Evolutionary conservation across 2,329 filamentous ascomycete species (phyloP).

Genomic region (Byssothecium circinans): DNA sequence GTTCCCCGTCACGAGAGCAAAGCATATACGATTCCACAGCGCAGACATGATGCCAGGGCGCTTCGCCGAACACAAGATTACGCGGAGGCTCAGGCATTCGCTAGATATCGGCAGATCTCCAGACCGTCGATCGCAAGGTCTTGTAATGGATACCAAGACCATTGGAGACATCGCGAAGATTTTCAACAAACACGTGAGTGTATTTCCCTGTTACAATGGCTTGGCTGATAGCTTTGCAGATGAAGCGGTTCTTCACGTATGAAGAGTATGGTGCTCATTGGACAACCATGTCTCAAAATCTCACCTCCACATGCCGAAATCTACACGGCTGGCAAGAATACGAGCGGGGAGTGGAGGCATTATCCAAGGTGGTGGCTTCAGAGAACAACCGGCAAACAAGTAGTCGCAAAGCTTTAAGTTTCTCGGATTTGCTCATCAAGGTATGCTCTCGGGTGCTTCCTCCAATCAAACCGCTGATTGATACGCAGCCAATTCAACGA

Average conservation of each 20-base stretch:
- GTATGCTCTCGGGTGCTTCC: conserved; percentile 47
- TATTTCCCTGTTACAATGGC: conserved; percentile 16
- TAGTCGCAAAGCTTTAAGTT: conserved; percentile 74
- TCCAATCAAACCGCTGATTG: conserved; percentile 1
- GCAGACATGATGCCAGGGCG: conserved; percentile 49
- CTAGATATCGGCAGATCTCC: conserved; percentile 49
- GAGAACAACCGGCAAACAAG: conserved; percentile 64
- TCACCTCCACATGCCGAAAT: conserved; percentile 67
- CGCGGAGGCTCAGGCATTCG: conserved; percentile 47
- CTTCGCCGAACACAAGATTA: conserved; percentile 37
- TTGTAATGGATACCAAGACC: conserved; percentile 56
- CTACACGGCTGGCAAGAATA: conserved; percentile 76
- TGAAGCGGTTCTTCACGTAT: conserved; percentile 81
- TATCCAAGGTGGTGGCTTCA: conserved; percentile 74
- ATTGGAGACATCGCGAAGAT: conserved; percentile 57
- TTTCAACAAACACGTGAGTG: conserved; percentile 55
- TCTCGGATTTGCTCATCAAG: conserved; percentile 89
- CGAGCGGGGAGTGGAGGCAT: conserved; percentile 80
- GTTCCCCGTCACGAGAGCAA: conserved; percentile 38
- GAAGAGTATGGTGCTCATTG: conserved; percentile 92
- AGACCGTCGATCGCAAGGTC: conserved; percentile 38
- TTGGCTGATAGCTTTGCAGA: conserved; percentile 54
- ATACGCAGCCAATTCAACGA: conserved; percentile 77
- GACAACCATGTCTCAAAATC: conserved; percentile 78
- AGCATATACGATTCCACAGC: conserved; percentile 53